Conservation (phyloP, 1,284 basidiomycete species). For the Trichosporon sp. region DNA sequence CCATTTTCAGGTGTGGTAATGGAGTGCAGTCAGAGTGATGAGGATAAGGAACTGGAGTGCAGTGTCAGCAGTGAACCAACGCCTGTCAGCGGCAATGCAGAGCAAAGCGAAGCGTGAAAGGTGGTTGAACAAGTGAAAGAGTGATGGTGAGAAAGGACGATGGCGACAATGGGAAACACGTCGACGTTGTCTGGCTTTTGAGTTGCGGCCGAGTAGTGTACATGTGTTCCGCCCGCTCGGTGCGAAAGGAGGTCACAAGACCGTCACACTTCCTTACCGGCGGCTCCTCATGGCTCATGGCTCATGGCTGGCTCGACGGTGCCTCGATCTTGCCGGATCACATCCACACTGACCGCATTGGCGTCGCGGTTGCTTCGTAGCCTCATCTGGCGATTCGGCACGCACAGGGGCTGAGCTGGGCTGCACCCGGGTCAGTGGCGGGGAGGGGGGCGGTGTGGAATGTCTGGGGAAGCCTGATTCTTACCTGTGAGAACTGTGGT, state of each 20-base stretch:
- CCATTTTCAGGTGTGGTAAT: constrained; percentile 21
- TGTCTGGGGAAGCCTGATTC: not conserved
- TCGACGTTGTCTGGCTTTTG: not conserved
- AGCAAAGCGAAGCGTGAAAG: not conserved
- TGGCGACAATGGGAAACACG: not conserved
- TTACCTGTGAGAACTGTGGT: not conserved
- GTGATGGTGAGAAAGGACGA: not conserved
- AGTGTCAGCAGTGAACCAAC: not conserved
- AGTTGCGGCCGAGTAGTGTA: not conserved
- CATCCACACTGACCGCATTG: not conserved
- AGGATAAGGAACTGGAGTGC: not conserved
- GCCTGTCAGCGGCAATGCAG: not conserved
- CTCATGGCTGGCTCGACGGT: too few species aligned
- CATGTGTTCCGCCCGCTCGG: not conserved
- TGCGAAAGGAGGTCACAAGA: not conserved
- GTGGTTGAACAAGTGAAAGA: not conserved
- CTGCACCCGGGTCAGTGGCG: not conserved
- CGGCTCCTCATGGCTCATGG: too few species aligned
- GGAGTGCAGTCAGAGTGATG: not conserved
- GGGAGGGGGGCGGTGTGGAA: not conserved
- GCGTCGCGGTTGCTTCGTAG: not conserved
- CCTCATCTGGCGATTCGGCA: not conserved
- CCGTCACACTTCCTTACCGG: not conserved
- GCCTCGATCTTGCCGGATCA: not conserved
- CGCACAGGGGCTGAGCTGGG: too few species aligned